A percentile compares a stretch with the other conserved stretches of the same genome.
Evolutionary conservation across 2,329 filamentous ascomycete species (phyloP).

Genomic region (Ophiostoma pallidulum): DNA sequence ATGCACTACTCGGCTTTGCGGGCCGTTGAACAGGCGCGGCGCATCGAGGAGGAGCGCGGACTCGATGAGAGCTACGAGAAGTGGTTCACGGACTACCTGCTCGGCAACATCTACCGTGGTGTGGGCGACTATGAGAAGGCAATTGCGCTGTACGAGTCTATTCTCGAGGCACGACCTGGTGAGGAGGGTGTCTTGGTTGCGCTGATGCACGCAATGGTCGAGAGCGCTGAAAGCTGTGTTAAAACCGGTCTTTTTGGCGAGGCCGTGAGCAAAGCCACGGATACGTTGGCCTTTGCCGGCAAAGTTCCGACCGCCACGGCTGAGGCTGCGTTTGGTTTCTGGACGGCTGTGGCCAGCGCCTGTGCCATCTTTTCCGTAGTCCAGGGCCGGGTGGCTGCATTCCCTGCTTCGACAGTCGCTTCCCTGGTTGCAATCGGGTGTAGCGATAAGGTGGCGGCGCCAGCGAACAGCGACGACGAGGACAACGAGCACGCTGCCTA

Average conservation of each 20-base stretch:
- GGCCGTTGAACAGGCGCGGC: constrained; percentile 77
- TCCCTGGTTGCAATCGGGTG: constrained; percentile 42
- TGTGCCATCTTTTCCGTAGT: constrained; percentile 76
- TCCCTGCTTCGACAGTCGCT: constrained; percentile 51
- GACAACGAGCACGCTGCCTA: constrained; percentile 34
- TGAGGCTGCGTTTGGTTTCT: constrained; percentile 74
- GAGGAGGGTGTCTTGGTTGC: constrained; percentile 87
- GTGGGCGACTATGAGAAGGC: constrained; percentile 83
- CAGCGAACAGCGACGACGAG: neutral
- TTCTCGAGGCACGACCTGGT: constrained; percentile 55
- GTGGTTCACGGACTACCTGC: constrained; percentile 96
- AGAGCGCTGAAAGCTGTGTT: constrained; percentile 66
- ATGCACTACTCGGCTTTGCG: constrained; percentile 90
- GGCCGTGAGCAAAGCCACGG: constrained; percentile 58
- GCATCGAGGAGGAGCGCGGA: constrained; percentile 54
- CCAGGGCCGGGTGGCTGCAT: constrained; percentile 53
- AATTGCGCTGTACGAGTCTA: constrained; percentile 63
- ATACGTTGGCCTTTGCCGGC: constrained; percentile 59
- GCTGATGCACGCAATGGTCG: constrained; percentile 77
- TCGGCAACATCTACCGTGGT: constrained; percentile 88
- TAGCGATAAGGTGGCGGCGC: no score
- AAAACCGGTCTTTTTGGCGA: constrained; percentile 83
- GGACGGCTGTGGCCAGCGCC: constrained; percentile 86
- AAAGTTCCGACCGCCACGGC: constrained; percentile 50
- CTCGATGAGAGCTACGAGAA: constrained; percentile 52